These are phyloP conservation scores for Mycena epipterygia DNA, from an alignment of 768 basidiomycete genomes.

Conservation along the genomic window DNA sequence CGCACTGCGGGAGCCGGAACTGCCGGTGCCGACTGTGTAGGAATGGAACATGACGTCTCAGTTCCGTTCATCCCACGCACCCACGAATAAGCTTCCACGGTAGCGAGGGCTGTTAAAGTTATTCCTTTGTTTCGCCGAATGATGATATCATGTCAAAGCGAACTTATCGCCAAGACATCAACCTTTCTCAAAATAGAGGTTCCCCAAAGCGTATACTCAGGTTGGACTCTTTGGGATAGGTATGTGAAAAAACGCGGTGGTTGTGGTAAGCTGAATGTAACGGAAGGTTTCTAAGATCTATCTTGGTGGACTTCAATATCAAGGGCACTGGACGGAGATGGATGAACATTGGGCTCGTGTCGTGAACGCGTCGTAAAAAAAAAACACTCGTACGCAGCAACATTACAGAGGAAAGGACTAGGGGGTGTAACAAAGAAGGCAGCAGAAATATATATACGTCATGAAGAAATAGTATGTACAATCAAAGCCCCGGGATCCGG, in stretches of 20 bases:
- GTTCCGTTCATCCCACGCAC: constrained; percentile 2
- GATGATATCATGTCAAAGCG: constrained; percentile 12
- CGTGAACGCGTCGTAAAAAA: too few relatives aligned
- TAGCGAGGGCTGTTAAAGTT: constrained; percentile 10
- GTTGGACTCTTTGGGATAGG: too few relatives aligned
- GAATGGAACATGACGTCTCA: too few relatives aligned
- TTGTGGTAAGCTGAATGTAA: too few relatives aligned
- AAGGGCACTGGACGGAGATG: too few relatives aligned
- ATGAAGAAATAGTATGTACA: constrained; percentile 1
- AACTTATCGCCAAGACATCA: constrained; percentile 17
- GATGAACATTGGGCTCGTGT: too few relatives aligned
- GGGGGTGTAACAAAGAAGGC: background rate
- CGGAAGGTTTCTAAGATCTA: too few relatives aligned
- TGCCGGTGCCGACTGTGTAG: too few relatives aligned
- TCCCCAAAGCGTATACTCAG: too few relatives aligned
- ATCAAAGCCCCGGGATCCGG: background rate
- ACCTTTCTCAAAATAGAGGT: constrained; percentile 12
- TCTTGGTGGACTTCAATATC: too few relatives aligned
- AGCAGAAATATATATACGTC: constrained; percentile 9
- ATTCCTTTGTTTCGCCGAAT: constrained; percentile 25
- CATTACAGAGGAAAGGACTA: background rate
- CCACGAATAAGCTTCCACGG: background rate
- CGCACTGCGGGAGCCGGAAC: too few relatives aligned
- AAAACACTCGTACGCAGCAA: too few relatives aligned
- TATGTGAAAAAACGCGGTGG: background rate